Base-by-base conservation (phyloP, 1,284 basidiomycete genomes). In the Sporisorium iseilematis-ciliati region DNA sequence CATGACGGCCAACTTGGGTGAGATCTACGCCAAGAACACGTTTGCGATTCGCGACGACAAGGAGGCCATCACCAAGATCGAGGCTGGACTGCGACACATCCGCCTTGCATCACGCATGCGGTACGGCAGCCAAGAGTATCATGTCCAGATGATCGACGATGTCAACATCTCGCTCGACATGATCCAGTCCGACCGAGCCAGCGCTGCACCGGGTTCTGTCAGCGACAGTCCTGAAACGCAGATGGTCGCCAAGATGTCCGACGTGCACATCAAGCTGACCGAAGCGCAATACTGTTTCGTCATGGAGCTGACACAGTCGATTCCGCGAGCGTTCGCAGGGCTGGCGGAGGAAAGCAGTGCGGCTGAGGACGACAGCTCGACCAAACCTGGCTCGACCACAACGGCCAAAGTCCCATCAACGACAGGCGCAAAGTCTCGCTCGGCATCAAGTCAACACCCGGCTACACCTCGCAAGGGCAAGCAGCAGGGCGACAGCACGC, bases 201-300 rank as follows among this genome's bases (percentile, higher is more conserved):
- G 51, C 18, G 58, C 56, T 14, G 41, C 29, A 33, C 46, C 57
- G 8, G 56, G 46, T 21, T 23, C 57, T 7, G 55, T 33, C 14
- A 68, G 61, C 57, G 88, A 92, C 55, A 74, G 70, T 31, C 72
- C 81, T 11, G 77, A 78, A 25, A 80, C 68, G 46, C 86, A 75
- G 68, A 87, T 93, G 62, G 83, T 88, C 5, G 87, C 95, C 54
- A 90, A 90, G 71, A 91, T 98, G 82, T 95, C 95, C 1, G 95
- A 98, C 81, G 91, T 99, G 83, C 92, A 92, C 79, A 87, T 99
- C 69, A 90, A 92, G 75, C 87, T 99, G 61, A 97, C 95, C 1
- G 92, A 98, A 84, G 87, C 89, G n/a, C 97, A 99, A 86, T 98
- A 97, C 84, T 87, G 88, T 48, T 88, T 94, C 49, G 86, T 97